Percentiles rank a stretch among this genome's conserved stretches.
phyloP scores from a whole-genome alignment of 164 flowering plant genomes.

The Vitis rotundifolia region DNA sequence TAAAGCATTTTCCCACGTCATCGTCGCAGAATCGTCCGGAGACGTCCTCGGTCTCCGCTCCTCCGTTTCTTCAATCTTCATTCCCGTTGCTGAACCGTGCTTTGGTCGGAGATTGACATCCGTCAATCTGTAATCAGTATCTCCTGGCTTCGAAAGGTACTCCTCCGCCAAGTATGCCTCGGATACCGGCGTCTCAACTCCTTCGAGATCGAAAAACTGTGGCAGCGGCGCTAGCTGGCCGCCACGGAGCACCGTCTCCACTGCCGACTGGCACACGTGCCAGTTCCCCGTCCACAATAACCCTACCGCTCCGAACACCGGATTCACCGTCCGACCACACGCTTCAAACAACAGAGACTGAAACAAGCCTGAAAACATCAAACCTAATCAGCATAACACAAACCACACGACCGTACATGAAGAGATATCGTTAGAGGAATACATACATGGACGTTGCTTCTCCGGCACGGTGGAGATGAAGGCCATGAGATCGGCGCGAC shows the following conservation, averaged over 20 bases:
- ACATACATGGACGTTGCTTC: constrained; percentile 26
- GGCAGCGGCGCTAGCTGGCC: constrained; percentile 48
- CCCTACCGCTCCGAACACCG: constrained; percentile 90
- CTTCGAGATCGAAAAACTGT: constrained; percentile 4
- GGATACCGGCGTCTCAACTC: constrained; percentile 6
- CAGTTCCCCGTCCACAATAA: constrained; percentile 78
- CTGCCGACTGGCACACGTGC: constrained; percentile 77
- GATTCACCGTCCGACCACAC: constrained; percentile 80
- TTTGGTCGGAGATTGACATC: too few relatives aligned
- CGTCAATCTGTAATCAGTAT: neutral
- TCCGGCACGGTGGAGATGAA: constrained; percentile 37
- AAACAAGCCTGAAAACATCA: constrained; percentile 41
- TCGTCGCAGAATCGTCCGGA: constrained; percentile 44
- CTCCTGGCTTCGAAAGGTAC: constrained; percentile 5
- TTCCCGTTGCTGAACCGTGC: too few relatives aligned
- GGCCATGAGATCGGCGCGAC: constrained; percentile 45
- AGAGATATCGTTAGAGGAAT: neutral
- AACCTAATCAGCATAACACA: neutral
- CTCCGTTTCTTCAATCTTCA: neutral
- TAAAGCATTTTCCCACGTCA: constrained; percentile 33
- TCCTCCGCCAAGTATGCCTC: constrained; percentile 4
- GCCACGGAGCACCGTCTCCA: constrained; percentile 70
- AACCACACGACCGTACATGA: neutral
- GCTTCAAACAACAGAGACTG: constrained; percentile 74
- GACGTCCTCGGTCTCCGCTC: constrained; percentile 12